These are phyloP conservation scores for Tuctoria greenei DNA, from an alignment of 176 grass and related monocot species.

Conservation along the genomic window DNA sequence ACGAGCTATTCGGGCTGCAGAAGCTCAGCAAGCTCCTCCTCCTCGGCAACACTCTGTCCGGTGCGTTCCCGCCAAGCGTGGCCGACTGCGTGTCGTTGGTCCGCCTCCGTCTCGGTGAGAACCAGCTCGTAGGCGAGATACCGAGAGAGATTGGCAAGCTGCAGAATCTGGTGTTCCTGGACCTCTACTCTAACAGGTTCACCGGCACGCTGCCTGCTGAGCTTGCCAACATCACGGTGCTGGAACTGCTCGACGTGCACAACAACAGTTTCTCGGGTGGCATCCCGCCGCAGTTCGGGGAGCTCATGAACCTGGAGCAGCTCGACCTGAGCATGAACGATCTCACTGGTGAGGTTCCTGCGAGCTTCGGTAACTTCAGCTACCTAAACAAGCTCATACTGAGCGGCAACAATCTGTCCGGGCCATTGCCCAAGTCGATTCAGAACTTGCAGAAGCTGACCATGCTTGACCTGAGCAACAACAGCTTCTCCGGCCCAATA, in stretches of 20 bases:
- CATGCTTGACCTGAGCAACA: slow-evolving; percentile 74
- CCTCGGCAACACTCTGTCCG: slow-evolving; percentile 72
- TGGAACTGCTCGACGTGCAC: slow-evolving; percentile 89
- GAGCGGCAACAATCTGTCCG: slow-evolving; percentile 58
- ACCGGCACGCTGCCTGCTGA: slow-evolving; percentile 53
- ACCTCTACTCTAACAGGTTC: slow-evolving; percentile 79
- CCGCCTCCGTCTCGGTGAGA: slow-evolving; percentile 83
- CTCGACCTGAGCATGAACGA: slow-evolving; percentile 84
- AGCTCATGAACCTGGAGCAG: slow-evolving; percentile 90
- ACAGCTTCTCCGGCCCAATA: slow-evolving; percentile 61
- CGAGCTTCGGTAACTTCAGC: slow-evolving; percentile 88
- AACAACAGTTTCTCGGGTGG: slow-evolving; percentile 63
- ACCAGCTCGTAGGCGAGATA: slow-evolving; percentile 71
- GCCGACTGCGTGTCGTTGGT: slow-evolving; percentile 75
- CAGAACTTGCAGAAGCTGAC: slow-evolving; percentile 84
- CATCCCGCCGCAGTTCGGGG: slow-evolving; percentile 63
- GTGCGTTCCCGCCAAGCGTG: slow-evolving; percentile 54
- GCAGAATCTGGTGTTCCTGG: slow-evolving; percentile 87
- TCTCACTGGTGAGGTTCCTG: slow-evolving; percentile 63
- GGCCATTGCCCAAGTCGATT: slow-evolving; percentile 61
- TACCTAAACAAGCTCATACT: slow-evolving; percentile 94
- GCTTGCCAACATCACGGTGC: slow-evolving; percentile 81
- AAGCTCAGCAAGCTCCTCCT: slow-evolving; percentile 95
- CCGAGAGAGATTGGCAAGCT: slow-evolving; percentile 75
- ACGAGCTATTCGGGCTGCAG: slow-evolving; percentile 73